Percentiles rank a stretch among this genome's conserved stretches.
These are phyloP conservation scores for Cyberlindnera xishuangbannaensis DNA, from an alignment of 805 yeast genomes.

Conservation along the genomic window DNA sequence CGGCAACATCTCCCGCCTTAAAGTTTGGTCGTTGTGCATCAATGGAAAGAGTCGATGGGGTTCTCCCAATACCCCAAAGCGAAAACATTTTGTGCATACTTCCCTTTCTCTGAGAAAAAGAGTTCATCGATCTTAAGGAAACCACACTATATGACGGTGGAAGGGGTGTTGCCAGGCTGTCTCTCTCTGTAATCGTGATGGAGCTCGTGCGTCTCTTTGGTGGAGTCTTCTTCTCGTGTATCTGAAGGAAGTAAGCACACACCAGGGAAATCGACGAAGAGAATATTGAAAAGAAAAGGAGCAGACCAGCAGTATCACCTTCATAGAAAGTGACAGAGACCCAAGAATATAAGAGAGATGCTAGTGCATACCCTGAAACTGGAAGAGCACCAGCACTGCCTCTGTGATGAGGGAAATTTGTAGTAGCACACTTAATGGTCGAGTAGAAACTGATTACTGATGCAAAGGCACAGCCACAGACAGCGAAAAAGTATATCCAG, in stretches of 20 bases:
- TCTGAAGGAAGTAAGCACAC: constrained; percentile 28
- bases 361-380: constrained; percentile 47
- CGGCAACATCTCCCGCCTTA: constrained; percentile 4
- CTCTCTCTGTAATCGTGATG: constrained; percentile 5
- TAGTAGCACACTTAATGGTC: constrained; percentile 39
- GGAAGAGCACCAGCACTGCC: constrained; percentile 33
- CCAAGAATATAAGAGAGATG: constrained; percentile 60
- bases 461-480: constrained; percentile 57
- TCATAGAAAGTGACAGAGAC: constrained; percentile 48
- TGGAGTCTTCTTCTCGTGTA: constrained; percentile 14
- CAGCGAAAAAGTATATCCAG: constrained; percentile 39
- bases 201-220: constrained; percentile 9
- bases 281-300: constrained; percentile 47
- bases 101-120: constrained; percentile 13
- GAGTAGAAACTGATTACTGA: constrained; percentile 57
- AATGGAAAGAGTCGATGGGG: constrained; percentile 18
- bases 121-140: constrained; percentile 8
- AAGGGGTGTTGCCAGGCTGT: constrained; percentile 6
- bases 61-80: constrained; percentile 26
- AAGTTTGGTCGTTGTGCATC: constrained; percentile 14
- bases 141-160: constrained; percentile 7
- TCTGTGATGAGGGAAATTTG: constrained; percentile 65
- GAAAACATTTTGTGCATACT: constrained; percentile 19
- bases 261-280: constrained; percentile 34
- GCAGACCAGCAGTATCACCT: constrained; percentile 48